Evolutionary conservation across 1,139 yeast species (phyloP).

Genomic region (Meyerozyma carpophila): DNA sequence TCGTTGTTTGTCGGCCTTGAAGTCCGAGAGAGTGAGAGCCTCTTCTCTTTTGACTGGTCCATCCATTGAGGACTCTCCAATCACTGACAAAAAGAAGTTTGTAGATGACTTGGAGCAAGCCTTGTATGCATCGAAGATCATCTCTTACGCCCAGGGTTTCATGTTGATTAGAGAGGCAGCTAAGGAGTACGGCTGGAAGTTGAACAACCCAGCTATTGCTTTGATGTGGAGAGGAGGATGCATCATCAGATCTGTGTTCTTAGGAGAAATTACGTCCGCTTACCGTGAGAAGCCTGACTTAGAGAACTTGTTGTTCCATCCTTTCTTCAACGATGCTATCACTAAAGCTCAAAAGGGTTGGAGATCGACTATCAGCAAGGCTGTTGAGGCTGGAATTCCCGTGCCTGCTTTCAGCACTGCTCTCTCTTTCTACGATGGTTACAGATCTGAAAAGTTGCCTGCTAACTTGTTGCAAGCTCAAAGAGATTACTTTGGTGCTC

Average conservation of each 20-base stretch:
- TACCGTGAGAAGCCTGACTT: conserved; percentile 89
- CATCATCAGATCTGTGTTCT: conserved; percentile 97
- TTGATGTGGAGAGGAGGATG: conserved; percentile 99
- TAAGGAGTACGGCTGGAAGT: conserved; percentile 91
- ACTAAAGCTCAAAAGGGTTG: conserved; percentile 92
- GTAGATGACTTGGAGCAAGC: conserved; percentile 97
- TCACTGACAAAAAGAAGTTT: conserved; percentile 75
- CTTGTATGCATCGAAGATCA: conserved; percentile 95
- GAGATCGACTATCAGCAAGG: conserved; percentile 81
- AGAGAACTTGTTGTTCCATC: conserved; percentile 92
- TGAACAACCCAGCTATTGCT: conserved; percentile 97
- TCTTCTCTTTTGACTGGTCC: conserved; percentile 79
- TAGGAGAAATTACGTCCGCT: conserved; percentile 95
- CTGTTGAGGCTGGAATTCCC: conserved; percentile 86
- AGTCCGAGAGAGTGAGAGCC: conserved; percentile 86
- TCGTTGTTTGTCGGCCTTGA: conserved; percentile 91
- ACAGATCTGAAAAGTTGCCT: conserved; percentile 92
- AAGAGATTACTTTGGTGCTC: conserved; percentile 99
- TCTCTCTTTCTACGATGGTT: conserved; percentile 96
- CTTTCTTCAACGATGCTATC: conserved; percentile 90
- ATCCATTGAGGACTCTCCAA: conserved; percentile 44
- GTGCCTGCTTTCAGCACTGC: conserved; percentile 98
- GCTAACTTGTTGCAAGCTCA: conserved; percentile 99
- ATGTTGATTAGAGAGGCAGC: conserved; percentile 99
- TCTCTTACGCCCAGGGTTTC: conserved; percentile 98